phyloP scores from a whole-genome alignment of 2,329 filamentous ascomycete species.

The Fusarium praegraminearum region DNA sequence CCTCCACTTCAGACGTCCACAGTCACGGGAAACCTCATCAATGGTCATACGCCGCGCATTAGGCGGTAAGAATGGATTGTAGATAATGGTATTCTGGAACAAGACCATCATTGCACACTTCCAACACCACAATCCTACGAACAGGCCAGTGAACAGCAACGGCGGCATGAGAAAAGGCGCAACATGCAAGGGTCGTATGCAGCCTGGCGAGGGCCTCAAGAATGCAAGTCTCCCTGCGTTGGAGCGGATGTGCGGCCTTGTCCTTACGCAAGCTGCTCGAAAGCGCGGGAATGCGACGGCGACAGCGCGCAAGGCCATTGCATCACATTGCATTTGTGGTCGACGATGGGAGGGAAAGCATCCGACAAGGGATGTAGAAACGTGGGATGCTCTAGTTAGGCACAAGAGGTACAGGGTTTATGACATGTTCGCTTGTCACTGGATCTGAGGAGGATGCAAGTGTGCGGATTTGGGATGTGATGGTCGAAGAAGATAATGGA shows the following conservation, averaged over 20 bases:
- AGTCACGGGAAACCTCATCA: conserved; percentile 69
- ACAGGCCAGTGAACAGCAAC: conserved; percentile 72
- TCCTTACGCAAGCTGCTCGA: conserved; percentile 17
- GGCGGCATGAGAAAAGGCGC: conserved; percentile 70
- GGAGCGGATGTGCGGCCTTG: conserved; percentile 26
- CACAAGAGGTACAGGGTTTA: conserved; percentile 27
- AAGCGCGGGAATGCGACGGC: conserved; percentile 41
- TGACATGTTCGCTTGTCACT: conserved; percentile 51
- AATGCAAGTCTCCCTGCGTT: conserved; percentile 13
- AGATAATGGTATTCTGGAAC: conserved; percentile 86
- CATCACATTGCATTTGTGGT: not conserved
- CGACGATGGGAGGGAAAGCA: conserved; percentile 14
- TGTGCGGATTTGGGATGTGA: conserved; percentile 32
- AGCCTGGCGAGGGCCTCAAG: conserved; percentile 23
- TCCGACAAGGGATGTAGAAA: conserved; percentile 31
- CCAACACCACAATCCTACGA: conserved; percentile 73
- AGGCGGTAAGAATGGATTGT: conserved; percentile 81
- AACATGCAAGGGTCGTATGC: conserved; percentile 48
- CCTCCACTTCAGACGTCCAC: conserved; percentile 73
- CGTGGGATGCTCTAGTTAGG: conserved; percentile 36
- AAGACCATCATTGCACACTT: conserved; percentile 80
- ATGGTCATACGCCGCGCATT: conserved; percentile 76
- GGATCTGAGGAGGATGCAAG: conserved; percentile 41
- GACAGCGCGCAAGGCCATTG: conserved; percentile 44
- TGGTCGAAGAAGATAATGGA: conserved; percentile 25